Percentiles rank a stretch among this genome's conserved stretches.
Conservation (phyloP, 2,329 filamentous ascomycete genomes). For the Westerdykella sp. region DNA sequence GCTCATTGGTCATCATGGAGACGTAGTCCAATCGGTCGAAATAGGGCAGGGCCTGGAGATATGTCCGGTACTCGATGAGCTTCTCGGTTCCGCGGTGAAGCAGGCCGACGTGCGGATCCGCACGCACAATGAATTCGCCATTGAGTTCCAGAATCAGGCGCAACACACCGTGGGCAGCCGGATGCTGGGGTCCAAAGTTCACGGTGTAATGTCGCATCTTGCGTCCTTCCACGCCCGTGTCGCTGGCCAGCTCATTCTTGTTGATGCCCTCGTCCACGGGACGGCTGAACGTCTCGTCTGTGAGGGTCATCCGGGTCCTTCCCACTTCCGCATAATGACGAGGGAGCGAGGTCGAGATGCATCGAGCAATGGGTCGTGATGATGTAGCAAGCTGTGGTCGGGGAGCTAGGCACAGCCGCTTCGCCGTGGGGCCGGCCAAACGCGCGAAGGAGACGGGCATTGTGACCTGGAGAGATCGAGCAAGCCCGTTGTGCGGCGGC, state of each 20-base stretch:
- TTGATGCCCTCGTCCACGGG: constrained; percentile 43
- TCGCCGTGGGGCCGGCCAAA: constrained; percentile 64
- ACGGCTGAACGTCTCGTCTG: constrained; percentile 57
- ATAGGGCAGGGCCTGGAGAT: constrained; percentile 95
- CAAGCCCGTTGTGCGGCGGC: constrained; percentile 26
- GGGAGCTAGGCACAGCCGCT: constrained; percentile 57
- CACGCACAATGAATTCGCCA: constrained; percentile 93
- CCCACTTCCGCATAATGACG: constrained; percentile 57
- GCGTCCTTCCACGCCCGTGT: constrained; percentile 52
- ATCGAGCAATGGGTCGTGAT: constrained; percentile 48
- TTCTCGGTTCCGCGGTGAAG: constrained; percentile 98
- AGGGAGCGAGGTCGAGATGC: constrained; percentile 59
- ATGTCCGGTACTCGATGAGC: constrained; percentile 99
- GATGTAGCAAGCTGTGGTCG: constrained; percentile 39
- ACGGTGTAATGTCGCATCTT: constrained; percentile 99
- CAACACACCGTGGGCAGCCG: constrained; percentile 95
- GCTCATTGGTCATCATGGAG: constrained; percentile 99
- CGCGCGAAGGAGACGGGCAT: constrained; percentile 69
- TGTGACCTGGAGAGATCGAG: constrained; percentile 33
- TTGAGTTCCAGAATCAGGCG: constrained; percentile 95
- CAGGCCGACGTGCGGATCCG: constrained; percentile 93
- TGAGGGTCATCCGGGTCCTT: constrained; percentile 58
- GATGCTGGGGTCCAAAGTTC: constrained; percentile 98
- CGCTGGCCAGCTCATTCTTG: constrained; percentile 38
- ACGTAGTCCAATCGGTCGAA: constrained; percentile 99